Base-by-base conservation (phyloP, 345 rosid species). In the Microthlaspi erraticum region DNA sequence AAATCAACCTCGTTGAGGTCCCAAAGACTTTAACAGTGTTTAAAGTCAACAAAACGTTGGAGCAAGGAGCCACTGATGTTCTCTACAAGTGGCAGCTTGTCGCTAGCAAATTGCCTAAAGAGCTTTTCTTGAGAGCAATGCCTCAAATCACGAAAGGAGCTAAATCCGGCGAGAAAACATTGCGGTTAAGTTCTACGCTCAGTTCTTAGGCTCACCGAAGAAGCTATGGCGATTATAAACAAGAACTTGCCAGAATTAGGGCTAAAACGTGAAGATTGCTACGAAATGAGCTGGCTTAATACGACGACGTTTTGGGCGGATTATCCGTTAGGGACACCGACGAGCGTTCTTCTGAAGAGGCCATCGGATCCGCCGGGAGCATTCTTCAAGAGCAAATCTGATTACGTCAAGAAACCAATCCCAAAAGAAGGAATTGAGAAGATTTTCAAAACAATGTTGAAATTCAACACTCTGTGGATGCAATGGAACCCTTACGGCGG, bases 401-500 rank as follows among this genome's bases (percentile, higher is more conserved):
- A 85, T 60, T 83, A 82, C 29, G 83, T 81, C 52, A 64, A 68
- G 33, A 38, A 60, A 38, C 77, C 82, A 0, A 74, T 79, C 14
- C 68, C 8, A 0, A 77, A 70, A 33, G 39, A 48, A 8, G 77
- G 60, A 6, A 51, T 78, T 5, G 77, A 80, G 18, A 70, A 43
- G 17, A 20, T 78, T 8, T 85, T 81, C 79, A 55, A 68, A 36
- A 74, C 68, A 39, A 51, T 80, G 48, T 41, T 84, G 2, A 63
- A 76, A 12, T 75, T 70, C 6, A 80, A 64, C 18, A 39, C 13
- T 20, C 50, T 74, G 31, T 58, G 43, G 0, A 64, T 82, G 83
- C 60, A 60, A 1, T 76, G 73, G 78, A 84, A 75, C 72, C 86
- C 88, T 6, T 86, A 77, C 8, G 90, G 88, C 0, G 88, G 88